Conservation (phyloP, 1,284 basidiomycete genomes). For the Apiotrichum brassicae region DNA sequence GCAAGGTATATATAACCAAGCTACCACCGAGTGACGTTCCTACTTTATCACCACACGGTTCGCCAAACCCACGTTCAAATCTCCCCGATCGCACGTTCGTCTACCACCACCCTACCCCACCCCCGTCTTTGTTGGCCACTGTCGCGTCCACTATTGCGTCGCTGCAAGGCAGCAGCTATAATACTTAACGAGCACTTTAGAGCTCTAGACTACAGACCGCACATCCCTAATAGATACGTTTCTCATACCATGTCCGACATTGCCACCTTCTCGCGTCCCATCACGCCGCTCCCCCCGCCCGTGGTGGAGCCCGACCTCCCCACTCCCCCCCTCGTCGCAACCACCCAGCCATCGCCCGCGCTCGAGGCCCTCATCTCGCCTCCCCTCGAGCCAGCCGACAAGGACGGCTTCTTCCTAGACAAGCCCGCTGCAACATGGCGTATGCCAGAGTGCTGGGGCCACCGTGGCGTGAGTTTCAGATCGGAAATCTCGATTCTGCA, state of each 20-base stretch:
- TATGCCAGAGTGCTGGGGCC: constrained; percentile 78
- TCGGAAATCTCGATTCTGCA: no score
- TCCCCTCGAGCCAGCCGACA: constrained; percentile 15
- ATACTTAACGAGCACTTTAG: no score
- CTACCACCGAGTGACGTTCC: no score
- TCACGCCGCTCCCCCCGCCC: constrained; percentile 1
- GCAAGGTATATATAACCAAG: no score
- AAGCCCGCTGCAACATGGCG: constrained; percentile 10
- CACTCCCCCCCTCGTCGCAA: constrained; percentile 26
- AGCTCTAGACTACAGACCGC: not conserved
- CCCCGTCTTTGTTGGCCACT: no score
- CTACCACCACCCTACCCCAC: no score
- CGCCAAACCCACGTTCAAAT: no score
- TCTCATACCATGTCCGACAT: constrained; percentile 1
- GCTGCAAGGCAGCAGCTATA: not conserved
- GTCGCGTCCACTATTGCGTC: no score
- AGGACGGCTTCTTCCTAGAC: constrained; percentile 18
- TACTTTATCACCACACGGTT: no score
- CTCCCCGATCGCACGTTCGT: no score
- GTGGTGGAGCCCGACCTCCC: not conserved
- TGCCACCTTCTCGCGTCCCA: not conserved
- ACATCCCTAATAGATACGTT: not conserved
- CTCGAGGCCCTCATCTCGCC: constrained; percentile 28
- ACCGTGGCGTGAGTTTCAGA: constrained; percentile 81
- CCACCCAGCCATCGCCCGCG: constrained; percentile 23